Percentiles rank a stretch among this genome's conserved stretches.
Evolutionary conservation across 2,329 filamentous ascomycete species (phyloP).

Genomic region (Botrytis medusae): DNA sequence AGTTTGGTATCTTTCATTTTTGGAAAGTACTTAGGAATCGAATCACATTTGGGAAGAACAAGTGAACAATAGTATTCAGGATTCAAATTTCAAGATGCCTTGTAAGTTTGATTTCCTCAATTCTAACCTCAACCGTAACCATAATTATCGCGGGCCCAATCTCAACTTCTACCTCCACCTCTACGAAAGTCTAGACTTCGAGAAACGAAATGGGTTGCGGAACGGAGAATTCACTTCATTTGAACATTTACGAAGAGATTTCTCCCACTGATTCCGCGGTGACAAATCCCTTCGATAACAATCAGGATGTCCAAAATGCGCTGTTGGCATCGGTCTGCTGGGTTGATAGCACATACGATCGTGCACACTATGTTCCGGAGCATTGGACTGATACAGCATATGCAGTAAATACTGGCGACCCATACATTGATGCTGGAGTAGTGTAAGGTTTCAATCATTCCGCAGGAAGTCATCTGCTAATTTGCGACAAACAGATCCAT

Average conservation of each 20-base stretch:
- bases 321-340: neutral
- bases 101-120: slow-evolving; percentile 12
- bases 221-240: neutral
- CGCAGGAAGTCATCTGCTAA: neutral
- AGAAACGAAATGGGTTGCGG: neutral
- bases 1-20: neutral
- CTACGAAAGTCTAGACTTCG: neutral
- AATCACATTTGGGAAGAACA: slow-evolving; percentile 4
- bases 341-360: neutral
- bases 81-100: slow-evolving; percentile 11
- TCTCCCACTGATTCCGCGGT: neutral
- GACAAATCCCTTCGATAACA: neutral
- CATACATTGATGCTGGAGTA: slow-evolving; percentile 8
- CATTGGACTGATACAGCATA: neutral
- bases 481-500: slow-evolving; percentile 37
- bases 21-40: slow-evolving; percentile 8
- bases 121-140: neutral
- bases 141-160: neutral
- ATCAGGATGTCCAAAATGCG: neutral
- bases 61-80: slow-evolving; percentile 1
- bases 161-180: neutral
- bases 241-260: neutral
- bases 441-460: slow-evolving; percentile 1
- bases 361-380: neutral
- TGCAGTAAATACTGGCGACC: slow-evolving; percentile 18